phyloP scores from a whole-genome alignment of 495 filamentous ascomycete genomes.

The Schizothecium vesticola region DNA sequence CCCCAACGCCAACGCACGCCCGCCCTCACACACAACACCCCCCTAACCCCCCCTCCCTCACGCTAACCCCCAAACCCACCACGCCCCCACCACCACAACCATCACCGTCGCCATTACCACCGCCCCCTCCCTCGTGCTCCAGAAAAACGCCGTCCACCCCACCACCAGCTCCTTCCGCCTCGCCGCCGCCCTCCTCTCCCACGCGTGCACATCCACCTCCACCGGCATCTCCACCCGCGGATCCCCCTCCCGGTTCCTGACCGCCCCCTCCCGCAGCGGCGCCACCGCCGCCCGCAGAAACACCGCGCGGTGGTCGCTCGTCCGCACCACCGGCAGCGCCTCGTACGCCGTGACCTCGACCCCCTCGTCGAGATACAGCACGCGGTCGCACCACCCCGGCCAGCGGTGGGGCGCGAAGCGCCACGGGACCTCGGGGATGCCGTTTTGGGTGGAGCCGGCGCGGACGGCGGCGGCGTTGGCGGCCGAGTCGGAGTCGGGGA shows the following conservation, averaged over 20 bases:
- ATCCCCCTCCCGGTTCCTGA: conserved; percentile 22
- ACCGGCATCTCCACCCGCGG: conserved; percentile 36
- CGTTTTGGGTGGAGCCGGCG: conserved; percentile 8
- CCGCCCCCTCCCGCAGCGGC: conserved; percentile 32
- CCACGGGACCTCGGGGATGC: conserved; percentile 51
- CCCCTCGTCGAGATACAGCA: conserved; percentile 62
- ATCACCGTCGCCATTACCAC: conserved; percentile 33
- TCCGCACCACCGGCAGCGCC: conserved; percentile 65
- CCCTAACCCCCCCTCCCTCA: not conserved
- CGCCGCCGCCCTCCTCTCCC: conserved; percentile 37
- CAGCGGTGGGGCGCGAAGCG: conserved; percentile 72
- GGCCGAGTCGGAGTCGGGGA: conserved; percentile 21
- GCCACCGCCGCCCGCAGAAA: conserved; percentile 60
- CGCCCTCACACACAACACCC: not conserved
- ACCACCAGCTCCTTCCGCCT: conserved; percentile 38
- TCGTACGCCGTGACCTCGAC: conserved; percentile 58
- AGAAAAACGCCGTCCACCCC: conserved; percentile 43
- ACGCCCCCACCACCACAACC: conserved; percentile 30
- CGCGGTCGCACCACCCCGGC: conserved; percentile 92
- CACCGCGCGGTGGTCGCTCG: conserved; percentile 83
- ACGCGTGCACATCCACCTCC: conserved; percentile 38
- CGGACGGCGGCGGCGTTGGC: conserved; percentile 15
- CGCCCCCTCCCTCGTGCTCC: conserved; percentile 39
- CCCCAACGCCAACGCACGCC: not conserved
- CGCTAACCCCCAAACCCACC: conserved; percentile 29